Evolutionary conservation across 2,329 filamentous ascomycete genomes (phyloP).

Genomic region (Fusarium mangiferae): DNA sequence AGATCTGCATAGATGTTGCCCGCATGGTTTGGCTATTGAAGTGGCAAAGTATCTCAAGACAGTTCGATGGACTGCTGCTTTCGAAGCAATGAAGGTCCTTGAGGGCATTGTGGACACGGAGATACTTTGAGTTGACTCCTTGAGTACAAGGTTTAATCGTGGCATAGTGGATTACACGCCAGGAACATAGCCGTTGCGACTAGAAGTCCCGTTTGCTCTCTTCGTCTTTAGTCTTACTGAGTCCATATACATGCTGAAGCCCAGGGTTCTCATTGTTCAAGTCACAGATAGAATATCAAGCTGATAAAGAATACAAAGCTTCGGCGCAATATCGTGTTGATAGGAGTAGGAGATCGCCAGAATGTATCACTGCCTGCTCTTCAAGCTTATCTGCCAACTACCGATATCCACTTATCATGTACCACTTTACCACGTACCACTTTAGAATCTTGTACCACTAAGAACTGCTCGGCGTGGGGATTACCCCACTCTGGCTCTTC

Average conservation of each 20-base stretch:
- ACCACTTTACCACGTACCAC: neutral
- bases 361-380: neutral
- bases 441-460: neutral
- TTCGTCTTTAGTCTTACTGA: neutral
- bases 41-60: neutral
- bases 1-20: neutral
- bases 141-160: no score
- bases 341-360: fast-evolving
- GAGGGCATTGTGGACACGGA: neutral
- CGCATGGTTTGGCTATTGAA: neutral
- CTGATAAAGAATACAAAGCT: fast-evolving
- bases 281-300: neutral
- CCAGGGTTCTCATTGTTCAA: neutral
- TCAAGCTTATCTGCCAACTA: neutral
- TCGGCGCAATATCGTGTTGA: neutral
- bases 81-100: neutral
- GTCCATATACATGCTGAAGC: neutral
- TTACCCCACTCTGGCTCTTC: neutral
- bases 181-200: neutral
- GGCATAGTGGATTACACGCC: no score
- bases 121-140: neutral
- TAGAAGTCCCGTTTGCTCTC: neutral
- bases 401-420: neutral
- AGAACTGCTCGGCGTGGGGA: neutral
- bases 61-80: neutral